These are phyloP conservation scores for Waitea zeae DNA, from an alignment of 1,284 basidiomycete genomes.

Conservation along the genomic window DNA sequence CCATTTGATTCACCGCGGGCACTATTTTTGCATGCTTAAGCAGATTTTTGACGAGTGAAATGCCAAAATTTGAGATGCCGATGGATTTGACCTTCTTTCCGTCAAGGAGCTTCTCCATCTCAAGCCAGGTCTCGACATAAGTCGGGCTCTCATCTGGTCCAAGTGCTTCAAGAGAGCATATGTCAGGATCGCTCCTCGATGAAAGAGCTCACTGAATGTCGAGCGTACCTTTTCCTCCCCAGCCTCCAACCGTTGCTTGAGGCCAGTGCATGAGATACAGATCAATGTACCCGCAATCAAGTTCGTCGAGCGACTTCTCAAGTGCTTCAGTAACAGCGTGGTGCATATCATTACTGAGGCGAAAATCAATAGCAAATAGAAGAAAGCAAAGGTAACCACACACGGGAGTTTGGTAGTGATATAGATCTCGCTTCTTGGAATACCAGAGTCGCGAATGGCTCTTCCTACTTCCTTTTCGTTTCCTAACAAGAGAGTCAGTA, in stretches of 20 bases:
- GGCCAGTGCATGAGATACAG: constrained; percentile 60
- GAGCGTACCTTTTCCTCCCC: constrained; percentile 6
- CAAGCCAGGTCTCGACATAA: constrained; percentile 33
- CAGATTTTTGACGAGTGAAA: constrained; percentile 15
- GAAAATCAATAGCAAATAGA: constrained; percentile 2
- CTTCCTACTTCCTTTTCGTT: constrained; percentile 31
- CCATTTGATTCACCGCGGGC: constrained; percentile 34
- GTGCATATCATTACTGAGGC: constrained; percentile 17
- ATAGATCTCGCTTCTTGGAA: constrained; percentile 29
- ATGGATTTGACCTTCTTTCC: constrained; percentile 26
- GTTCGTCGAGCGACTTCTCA: constrained; percentile 33
- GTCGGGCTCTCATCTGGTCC: constrained; percentile 28
- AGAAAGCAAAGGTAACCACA: constrained; percentile 4
- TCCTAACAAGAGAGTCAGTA: constrained; percentile 9
- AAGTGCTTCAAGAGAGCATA: neutral
- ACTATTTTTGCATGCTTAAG: constrained; percentile 20
- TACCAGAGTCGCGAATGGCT: constrained; percentile 26
- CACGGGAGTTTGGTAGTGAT: constrained; percentile 30
- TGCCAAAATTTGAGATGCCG: constrained; percentile 33
- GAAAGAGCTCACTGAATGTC: no score
- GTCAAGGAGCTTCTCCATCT: constrained; percentile 36
- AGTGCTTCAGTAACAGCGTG: constrained; percentile 31
- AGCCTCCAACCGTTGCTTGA: constrained; percentile 9
- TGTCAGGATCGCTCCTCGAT: no score
- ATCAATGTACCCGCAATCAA: constrained; percentile 50